Base-by-base conservation (phyloP, 768 basidiomycete species). In the Melanogaster broomeanus region DNA sequence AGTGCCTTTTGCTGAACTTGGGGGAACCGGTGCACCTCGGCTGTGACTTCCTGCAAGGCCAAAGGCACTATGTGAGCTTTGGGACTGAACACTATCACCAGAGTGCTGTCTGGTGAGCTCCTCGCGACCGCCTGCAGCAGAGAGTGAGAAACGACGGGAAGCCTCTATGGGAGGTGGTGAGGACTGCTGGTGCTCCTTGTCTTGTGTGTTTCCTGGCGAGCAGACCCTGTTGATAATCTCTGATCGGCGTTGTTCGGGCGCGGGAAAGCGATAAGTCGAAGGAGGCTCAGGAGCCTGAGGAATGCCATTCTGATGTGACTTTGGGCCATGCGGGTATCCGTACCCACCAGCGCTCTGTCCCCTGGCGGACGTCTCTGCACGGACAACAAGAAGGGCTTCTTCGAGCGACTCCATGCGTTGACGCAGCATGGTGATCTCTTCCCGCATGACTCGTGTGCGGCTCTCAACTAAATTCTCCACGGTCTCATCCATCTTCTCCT, bases 321-420 rank as follows among this genome's bases (percentile, higher is more conserved):
- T 70, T 42, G 39, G 11, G 18, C 52, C 45, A 22, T 60, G 68
- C 16, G 64, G 44, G 42, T 59, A 57, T 30, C 45, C 59, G 47
- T 55, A 55, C 33, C 56, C 54, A 19, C 43, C 34, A 3, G 42
- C 40, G 8, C 56, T 60, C 42, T 57, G 62, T 19, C 31, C 57
- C 30, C 52, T 59, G 22, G 44, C 37, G 31, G 59, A 55, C 25
- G 52, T 43, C 42, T 65, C 65, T 3, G 60, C 62, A 13, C 66
- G 62, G 55, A 55, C 61, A 33, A 51, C 56, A 22, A 68, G 64
- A 12, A 78, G 64, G 42, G 69, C 68, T 51, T 65, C 81, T 62
- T 89, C 88, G 39, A 91, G 72, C 58, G 90, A 88, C 43, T 86
- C 84, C 41, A 91, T 77, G 30, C 85, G 74, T 27, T 82, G 74